Evolutionary conservation across 441 rosid species (phyloP).

Genomic region (Pelargonium exstipulatum): DNA sequence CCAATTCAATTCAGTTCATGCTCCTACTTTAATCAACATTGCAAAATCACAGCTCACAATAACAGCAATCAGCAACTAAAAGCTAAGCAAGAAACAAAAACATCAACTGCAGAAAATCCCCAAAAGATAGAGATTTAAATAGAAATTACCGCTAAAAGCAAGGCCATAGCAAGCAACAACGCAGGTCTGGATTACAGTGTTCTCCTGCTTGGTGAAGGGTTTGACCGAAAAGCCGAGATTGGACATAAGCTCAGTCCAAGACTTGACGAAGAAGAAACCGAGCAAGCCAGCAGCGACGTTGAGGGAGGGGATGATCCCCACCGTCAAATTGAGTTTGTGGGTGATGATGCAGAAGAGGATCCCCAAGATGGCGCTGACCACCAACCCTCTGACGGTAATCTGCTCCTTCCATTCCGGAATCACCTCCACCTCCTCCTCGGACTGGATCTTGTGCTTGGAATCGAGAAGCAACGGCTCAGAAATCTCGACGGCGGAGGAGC

Average conservation of each 20-base stretch:
- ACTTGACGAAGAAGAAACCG: conserved; percentile 81
- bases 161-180: conserved; percentile 94
- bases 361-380: conserved; percentile 62
- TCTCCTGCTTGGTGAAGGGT: conserved; percentile 81
- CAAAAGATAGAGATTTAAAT: no score
- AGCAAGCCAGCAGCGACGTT: conserved; percentile 84
- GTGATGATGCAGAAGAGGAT: conserved; percentile 74
- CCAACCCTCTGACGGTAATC: conserved; percentile 67
- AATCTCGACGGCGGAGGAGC: background rate
- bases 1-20: no score
- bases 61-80: no score
- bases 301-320: conserved; percentile 77
- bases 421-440: conserved; percentile 26
- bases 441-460: conserved; percentile 17
- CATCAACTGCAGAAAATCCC: no score
- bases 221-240: conserved; percentile 48
- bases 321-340: conserved; percentile 80
- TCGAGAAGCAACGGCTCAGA: conserved; percentile 19
- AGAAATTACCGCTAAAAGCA: conserved; percentile 59
- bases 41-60: no score
- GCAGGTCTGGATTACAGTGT: conserved; percentile 82
- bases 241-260: conserved; percentile 70
- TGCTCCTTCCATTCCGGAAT: conserved; percentile 83
- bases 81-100: no score
- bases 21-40: no score